Base-by-base conservation (phyloP, 139 green algal species). In the Tetradesmus obliquus region DNA sequence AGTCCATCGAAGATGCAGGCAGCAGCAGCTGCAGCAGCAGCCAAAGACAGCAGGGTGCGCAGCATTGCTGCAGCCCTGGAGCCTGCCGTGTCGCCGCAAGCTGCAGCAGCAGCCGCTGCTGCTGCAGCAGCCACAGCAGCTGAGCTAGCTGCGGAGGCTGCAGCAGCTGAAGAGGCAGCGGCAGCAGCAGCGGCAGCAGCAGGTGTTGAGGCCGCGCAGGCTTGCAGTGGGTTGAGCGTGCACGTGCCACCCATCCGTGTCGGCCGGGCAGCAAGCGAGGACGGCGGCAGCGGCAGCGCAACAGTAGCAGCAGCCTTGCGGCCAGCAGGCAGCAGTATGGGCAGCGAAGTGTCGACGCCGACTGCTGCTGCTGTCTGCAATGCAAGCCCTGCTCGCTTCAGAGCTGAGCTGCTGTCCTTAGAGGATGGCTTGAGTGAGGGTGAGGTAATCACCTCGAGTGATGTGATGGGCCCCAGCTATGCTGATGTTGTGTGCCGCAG, bases 281-380 rank as follows among this genome's bases (percentile, higher is more conserved):
- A 22, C 12, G 13, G 57, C 84, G 54, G 57, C 57, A 79, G 22
- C 45, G 55, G 84, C 55, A 55, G 57, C 5, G 15, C 17, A n/a
- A 88, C 60, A 62, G 60, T 62, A 89, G 60, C 84, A 51, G 13
- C 24, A 17, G 60, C 54, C 55, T 3, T 8, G 3, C 24, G 74
- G n/a, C n/a, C 8, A 2, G 74, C 22, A 17, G 24, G 74, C 51
- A 58, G 80, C 80, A 22, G 5, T 24, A n/a, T 5, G 4, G 72
- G 85, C 19, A 90, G 85, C 66, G 22, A 66, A 0, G 10, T 53
- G 4, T 82, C 85, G 15, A 90, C 85, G 10, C 85, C 85, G 19
- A 90, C 85, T 55, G 85, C 85, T 55, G 85, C 85, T 57, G 85
- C 85, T 17, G 13, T 90, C 17, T 90, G 76, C 66, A 90, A 90